phyloP scores from a whole-genome alignment of 257 asterid genomes.

The Solanum sejunctum region DNA sequence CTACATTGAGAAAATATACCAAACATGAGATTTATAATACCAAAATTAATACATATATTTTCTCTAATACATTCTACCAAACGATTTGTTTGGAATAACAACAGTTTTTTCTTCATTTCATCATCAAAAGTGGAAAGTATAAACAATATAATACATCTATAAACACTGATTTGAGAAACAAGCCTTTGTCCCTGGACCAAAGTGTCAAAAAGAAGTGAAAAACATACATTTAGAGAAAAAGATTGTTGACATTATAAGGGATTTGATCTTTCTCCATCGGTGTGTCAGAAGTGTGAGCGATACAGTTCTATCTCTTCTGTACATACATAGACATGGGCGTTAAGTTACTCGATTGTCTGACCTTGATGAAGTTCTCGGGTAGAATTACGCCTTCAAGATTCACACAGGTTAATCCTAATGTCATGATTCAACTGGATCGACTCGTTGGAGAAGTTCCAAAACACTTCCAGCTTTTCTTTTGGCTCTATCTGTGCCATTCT shows the following conservation, averaged over 20 bases:
- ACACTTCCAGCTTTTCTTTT: constrained; percentile 76
- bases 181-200: not conserved
- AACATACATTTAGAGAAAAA: not conserved
- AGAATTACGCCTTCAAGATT: not conserved
- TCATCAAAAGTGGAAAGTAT: not conserved
- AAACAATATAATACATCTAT: not conserved
- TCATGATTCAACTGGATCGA: constrained; percentile 38
- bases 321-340: not conserved
- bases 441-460: constrained; percentile 62
- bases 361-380: not conserved
- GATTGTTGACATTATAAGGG: not conserved
- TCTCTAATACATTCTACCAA: not conserved
- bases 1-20: not conserved
- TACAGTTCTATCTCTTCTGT: not conserved
- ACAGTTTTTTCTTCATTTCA: not conserved
- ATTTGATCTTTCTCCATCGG: not conserved
- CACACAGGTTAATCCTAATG: not conserved
- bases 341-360: not conserved
- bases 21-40: not conserved
- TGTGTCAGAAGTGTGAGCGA: not conserved
- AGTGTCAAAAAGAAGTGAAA: not conserved
- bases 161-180: not conserved
- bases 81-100: not conserved
- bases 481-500: constrained; percentile 86
- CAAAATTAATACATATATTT: not conserved